Conservation (phyloP, 345 rosid genomes). For the Streptanthus diversifolius region DNA sequence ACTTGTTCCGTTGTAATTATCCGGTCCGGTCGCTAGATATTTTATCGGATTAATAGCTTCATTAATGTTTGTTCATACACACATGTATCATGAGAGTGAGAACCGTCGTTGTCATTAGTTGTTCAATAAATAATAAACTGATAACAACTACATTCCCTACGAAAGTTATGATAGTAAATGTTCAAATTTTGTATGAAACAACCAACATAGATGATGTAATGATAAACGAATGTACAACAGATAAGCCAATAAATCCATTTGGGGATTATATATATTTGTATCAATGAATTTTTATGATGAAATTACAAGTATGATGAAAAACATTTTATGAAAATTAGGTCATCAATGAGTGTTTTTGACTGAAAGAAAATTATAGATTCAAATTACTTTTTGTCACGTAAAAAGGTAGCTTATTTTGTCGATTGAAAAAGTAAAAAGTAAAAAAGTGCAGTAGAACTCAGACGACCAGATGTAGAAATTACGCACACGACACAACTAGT, state of each 20-base stretch:
- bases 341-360: neutral
- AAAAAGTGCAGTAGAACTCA: neutral
- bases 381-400: neutral
- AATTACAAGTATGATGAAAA: neutral
- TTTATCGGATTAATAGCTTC: neutral
- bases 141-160: neutral
- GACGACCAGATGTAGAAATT: constrained; percentile 23
- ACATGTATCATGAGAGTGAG: neutral
- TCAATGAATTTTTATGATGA: too few relatives aligned
- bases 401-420: neutral
- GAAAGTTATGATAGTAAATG: neutral
- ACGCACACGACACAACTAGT: constrained; percentile 19
- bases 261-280: too few relatives aligned
- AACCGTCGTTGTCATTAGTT: constrained; percentile 13
- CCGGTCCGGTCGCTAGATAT: neutral
- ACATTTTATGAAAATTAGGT: neutral
- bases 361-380: neutral
- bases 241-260: neutral
- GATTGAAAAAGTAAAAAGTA: neutral
- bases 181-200: neutral
- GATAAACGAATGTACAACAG: neutral
- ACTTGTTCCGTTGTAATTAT: neutral
- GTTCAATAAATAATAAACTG: constrained; percentile 11
- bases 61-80: neutral
- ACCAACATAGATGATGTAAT: neutral